Percentiles rank a stretch among this genome's conserved stretches.
phyloP scores from a whole-genome alignment of 2,329 filamentous ascomycete species.

The Stemphylium lycopersici region DNA sequence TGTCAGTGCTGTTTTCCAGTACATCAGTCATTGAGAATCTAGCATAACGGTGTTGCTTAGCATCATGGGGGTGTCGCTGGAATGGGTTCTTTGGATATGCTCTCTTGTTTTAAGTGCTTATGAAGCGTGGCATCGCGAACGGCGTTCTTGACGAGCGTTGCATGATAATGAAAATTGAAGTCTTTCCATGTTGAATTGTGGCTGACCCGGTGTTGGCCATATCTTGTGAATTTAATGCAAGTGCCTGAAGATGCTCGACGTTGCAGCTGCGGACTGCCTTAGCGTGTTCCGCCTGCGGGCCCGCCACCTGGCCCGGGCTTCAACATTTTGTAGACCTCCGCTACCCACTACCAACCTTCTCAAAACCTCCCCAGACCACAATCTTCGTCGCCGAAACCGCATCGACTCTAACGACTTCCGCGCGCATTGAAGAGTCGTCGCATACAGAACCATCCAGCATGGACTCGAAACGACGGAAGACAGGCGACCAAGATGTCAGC shows the following conservation, averaged over 20 bases:
- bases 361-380: neutral
- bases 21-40: slow-evolving; percentile 80
- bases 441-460: slow-evolving; percentile 16
- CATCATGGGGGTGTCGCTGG: neutral
- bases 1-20: slow-evolving; percentile 96
- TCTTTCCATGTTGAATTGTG: neutral
- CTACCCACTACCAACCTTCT: neutral
- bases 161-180: neutral
- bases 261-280: neutral
- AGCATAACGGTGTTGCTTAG: neutral
- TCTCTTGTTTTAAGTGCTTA: neutral
- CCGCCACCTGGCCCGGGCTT: slow-evolving; percentile 17
- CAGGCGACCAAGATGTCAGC: slow-evolving; percentile 57
- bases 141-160: neutral
- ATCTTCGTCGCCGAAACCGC: too few relatives aligned
- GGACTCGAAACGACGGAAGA: slow-evolving; percentile 39
- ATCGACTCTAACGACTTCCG: too few relatives aligned
- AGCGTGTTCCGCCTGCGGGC: neutral
- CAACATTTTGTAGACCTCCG: slow-evolving; percentile 12
- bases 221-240: too few relatives aligned
- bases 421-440: neutral
- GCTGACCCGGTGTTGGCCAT: too few relatives aligned
- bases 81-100: slow-evolving; percentile 2
- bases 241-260: neutral
- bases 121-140: slow-evolving; percentile 1